Evolutionary conservation across 768 basidiomycete species (phyloP), one percentile per base, ranked within the genome.

Genomic region (Tubosaeta brunneosetosa): DNA sequence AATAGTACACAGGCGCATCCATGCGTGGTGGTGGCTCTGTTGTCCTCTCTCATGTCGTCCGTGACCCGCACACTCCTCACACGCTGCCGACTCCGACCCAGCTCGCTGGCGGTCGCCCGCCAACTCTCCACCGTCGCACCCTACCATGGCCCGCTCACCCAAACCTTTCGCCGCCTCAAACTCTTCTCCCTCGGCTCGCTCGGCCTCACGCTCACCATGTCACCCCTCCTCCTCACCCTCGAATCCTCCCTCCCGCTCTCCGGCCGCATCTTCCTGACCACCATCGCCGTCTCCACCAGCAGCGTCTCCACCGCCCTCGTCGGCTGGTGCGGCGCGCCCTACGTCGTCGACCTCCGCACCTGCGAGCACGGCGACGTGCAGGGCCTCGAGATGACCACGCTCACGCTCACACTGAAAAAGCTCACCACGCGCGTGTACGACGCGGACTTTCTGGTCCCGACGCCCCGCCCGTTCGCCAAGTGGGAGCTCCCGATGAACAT

Each of bases 171-270:
- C 50, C 79, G 81, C 22, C 78, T 93, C 51, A 93, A 94, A 66
- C 68, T 90, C 9, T 91, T 94, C 73, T 93, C 91, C 12, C 71
- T 94, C 1, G 81, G 84, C 22, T 91, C 91, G 1, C 77, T 94
- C 44, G 76, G 77, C 3, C 77, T 91, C 45, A 85, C 88, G 10
- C 70, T 76, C 52, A 75, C 80, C 4, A 73, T 94, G 60, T 75
- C 87, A 2, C 92, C 92, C 1, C 83, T 94, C 71, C 81, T 94
- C 55, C 87, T 94, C 68, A 64, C 89, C 48, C 75, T 94, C 58
- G 90, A 93, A 55, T 86, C 90, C 5, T 78, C 79, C 22, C 77
- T 94, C 7, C 90, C 92, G 0, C 60, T 79, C 37, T 74, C 77
- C 16, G 92, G 86, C 0, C 82, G 91, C 19, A 62, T 80, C 25